Evolutionary conservation across 2,329 filamentous ascomycete genomes (phyloP).

Genomic region (Sphaerulina musiva): DNA sequence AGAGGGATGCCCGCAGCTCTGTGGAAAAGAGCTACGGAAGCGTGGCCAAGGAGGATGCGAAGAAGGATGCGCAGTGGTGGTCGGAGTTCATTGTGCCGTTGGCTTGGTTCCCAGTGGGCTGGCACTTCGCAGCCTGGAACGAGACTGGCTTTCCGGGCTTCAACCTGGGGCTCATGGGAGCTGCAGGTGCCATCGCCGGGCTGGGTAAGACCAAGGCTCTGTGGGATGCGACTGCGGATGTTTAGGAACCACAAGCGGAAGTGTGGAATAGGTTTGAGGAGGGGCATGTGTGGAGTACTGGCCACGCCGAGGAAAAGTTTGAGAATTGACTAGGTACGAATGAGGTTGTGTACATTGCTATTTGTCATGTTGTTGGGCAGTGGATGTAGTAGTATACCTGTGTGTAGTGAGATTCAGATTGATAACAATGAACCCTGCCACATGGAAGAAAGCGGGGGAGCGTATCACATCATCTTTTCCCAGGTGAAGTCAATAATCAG

Average conservation of each 20-base stretch:
- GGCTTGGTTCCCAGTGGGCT: slow-evolving; percentile 41
- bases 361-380: too few species aligned
- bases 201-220: slow-evolving; percentile 30
- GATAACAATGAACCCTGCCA: too few species aligned
- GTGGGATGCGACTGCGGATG: slow-evolving; percentile 32
- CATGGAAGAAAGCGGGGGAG: too few species aligned
- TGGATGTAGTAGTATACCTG: too few species aligned
- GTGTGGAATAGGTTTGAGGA: not conserved
- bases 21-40: slow-evolving; percentile 22
- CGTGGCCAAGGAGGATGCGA: slow-evolving; percentile 33
- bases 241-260: slow-evolving; percentile 2
- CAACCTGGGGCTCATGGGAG: slow-evolving; percentile 41
- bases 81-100: slow-evolving; percentile 38
- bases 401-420: too few species aligned
- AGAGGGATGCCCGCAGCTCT: slow-evolving; percentile 28
- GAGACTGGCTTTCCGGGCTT: slow-evolving; percentile 39
- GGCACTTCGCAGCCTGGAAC: slow-evolving; percentile 35
- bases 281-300: not conserved
- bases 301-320: too few species aligned
- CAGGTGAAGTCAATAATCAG: not conserved
- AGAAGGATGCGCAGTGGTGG: slow-evolving; percentile 41
- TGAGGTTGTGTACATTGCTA: not conserved
- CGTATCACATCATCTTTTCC: too few species aligned
- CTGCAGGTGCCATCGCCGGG: slow-evolving; percentile 38
- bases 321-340: too few species aligned